A percentile compares a stretch with the other conserved stretches of the same genome.
phyloP scores from a whole-genome alignment of 129 eudicot species.

The Escallonia herrerae region DNA sequence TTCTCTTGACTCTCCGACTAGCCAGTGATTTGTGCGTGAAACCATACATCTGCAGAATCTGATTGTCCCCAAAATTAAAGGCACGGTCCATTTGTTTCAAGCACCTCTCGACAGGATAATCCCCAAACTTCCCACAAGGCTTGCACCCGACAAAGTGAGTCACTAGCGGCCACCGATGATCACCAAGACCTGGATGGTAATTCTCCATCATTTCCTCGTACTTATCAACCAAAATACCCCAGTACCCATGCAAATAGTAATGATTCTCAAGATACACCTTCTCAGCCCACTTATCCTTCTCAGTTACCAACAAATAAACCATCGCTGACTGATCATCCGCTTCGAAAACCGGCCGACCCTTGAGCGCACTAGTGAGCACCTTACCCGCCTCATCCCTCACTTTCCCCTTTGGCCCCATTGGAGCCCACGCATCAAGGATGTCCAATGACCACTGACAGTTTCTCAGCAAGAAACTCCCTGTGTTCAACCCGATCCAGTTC shows the following conservation, averaged over 20 bases:
- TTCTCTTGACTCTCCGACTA: constrained; percentile 61
- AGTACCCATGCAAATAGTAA: constrained; percentile 82
- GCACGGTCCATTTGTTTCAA: constrained; percentile 93
- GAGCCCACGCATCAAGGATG: constrained; percentile 67
- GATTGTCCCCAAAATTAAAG: constrained; percentile 76
- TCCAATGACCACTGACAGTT: constrained; percentile 85
- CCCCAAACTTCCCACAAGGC: constrained; percentile 85
- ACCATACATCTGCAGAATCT: constrained; percentile 86
- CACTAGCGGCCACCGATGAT: constrained; percentile 90
- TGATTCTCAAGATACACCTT: constrained; percentile 72
- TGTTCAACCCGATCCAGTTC: constrained; percentile 90
- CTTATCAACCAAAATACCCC: constrained; percentile 82
- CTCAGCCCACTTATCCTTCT: constrained; percentile 62
- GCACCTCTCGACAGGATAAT: constrained; percentile 82
- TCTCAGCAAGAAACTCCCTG: constrained; percentile 78
- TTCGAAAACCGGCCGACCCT: constrained; percentile 78
- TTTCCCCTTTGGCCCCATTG: constrained; percentile 87
- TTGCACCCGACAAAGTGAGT: constrained; percentile 96
- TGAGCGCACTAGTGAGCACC: constrained; percentile 60
- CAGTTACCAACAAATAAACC: constrained; percentile 68
- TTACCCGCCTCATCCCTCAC: constrained; percentile 68
- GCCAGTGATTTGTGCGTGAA: constrained; percentile 65
- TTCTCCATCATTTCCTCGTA: constrained; percentile 77
- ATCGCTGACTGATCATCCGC: constrained; percentile 94
- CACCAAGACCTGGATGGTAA: constrained; percentile 79